These are phyloP conservation scores for Beverwykella pulmonaria DNA, from an alignment of 495 filamentous ascomycete genomes.

Conservation along the genomic window DNA sequence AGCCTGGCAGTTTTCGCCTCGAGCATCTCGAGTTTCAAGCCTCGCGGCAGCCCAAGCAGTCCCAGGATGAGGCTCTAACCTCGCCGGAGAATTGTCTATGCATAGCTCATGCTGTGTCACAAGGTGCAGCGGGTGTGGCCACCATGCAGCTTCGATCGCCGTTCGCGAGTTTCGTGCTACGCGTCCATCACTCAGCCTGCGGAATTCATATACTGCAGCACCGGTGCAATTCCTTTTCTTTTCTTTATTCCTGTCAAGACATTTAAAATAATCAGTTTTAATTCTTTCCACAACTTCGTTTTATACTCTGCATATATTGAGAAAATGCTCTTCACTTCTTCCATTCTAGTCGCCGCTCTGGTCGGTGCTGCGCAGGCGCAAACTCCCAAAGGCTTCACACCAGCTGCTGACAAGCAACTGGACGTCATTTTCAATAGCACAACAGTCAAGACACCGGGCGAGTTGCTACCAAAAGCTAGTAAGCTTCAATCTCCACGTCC, in stretches of 20 bases:
- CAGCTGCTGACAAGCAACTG: conserved; percentile 23
- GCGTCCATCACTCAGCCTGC: conserved; percentile 5
- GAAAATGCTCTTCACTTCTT: conserved; percentile 19
- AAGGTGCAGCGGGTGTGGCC: conserved; percentile 12
- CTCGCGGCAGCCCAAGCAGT: conserved; percentile 1
- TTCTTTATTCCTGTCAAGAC: not conserved
- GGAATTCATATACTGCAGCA: conserved; percentile 8
- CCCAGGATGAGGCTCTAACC: not conserved
- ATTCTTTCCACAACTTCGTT: not conserved
- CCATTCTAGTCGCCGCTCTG: conserved; percentile 17
- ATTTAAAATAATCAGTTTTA: not conserved
- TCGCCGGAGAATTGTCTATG: conserved; percentile 10
- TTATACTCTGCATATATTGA: not conserved
- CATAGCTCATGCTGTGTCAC: conserved; percentile 11
- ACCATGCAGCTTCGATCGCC: not conserved
- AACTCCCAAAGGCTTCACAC: conserved; percentile 32
- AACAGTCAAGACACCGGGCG: conserved; percentile 19
- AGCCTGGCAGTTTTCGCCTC: conserved; percentile 19
- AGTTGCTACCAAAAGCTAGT: conserved; percentile 30
- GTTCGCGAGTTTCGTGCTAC: conserved; percentile 10
- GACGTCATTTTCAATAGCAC: conserved; percentile 34
- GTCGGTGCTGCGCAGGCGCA: conserved; percentile 32
- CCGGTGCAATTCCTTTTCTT: not conserved
- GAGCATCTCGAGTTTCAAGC: conserved; percentile 24
- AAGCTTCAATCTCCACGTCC: not conserved